Evolutionary conservation across 257 asterid genomes (phyloP), one percentile per base, ranked within the genome.

Genomic region (Fraxinus pennsylvanica): DNA sequence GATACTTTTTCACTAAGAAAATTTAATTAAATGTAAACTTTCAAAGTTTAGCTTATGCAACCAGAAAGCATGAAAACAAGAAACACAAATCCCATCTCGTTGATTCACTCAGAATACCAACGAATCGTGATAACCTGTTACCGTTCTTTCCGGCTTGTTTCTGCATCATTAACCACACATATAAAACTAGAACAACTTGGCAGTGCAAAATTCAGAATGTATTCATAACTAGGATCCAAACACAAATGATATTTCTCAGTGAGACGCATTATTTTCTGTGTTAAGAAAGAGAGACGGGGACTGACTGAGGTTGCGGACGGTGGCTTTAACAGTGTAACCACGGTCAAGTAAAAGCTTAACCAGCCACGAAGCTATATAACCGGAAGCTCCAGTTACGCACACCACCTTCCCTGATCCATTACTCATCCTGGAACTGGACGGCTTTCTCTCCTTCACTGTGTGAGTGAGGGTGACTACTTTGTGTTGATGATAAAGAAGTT

Each of bases 361-460:
- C 33, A 91, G 85, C 94, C 94, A 91, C 52, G 94, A 89, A 0
- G 92, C 93, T 25, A 87, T 82, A 82, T 74, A 89, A 0, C 95
- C 95, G 0, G 92, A 88, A 1, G 91, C 95, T 21, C 96, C 96
- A 0, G 94, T 91, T 35, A 91, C 96, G 67, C 92, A 87, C 54
- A 91, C 96, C 5, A 84, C 79, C 82, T 82, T 82, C 27, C 73
- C 88, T 79, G 33, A 70, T 45, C 59, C 36, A 71, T 73, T 79
- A 29, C 71, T 78, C 77, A 63, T 76, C 35, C 47, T 68, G n/a
- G 6, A 15, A 22, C 59, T 68, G n/a, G 10, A 8, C 25, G 15
- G 32, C 35, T 22, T 9, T 25, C 30, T 57, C 54, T 57, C 54
- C n/a, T 45, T 45, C 54, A 13, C 54, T 2, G n/a, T 45, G 54